Conservation (phyloP, 352 stramenopile species). For the Plasmopara viticola region DNA sequence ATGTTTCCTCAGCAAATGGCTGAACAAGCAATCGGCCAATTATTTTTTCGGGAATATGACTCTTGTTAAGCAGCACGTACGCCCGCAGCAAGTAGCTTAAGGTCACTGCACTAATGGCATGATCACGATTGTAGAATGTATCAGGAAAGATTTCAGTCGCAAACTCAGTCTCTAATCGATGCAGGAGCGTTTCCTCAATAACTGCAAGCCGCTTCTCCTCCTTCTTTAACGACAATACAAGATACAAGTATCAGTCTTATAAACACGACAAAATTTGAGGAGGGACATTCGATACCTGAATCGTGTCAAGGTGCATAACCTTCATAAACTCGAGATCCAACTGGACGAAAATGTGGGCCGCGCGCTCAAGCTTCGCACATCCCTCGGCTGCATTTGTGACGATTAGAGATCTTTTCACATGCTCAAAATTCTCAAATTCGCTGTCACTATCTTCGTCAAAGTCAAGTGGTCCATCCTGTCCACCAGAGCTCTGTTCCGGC, state of each 20-base stretch:
- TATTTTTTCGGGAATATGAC: slow-evolving; percentile 75
- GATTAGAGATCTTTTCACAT: slow-evolving; percentile 31
- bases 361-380: slow-evolving; percentile 70
- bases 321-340: slow-evolving; percentile 73
- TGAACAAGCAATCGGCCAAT: slow-evolving; percentile 66
- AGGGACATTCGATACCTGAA: slow-evolving; percentile 43
- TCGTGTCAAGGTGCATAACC: slow-evolving; percentile 50
- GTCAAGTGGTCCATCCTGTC: slow-evolving; percentile 6
- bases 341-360: slow-evolving; percentile 65
- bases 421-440: slow-evolving; percentile 71
- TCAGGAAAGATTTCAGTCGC: slow-evolving; percentile 82
- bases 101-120: slow-evolving; percentile 50
- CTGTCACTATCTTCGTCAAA: slow-evolving; percentile 36
- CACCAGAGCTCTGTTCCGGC: neutral
- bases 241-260: slow-evolving; percentile 1
- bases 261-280: neutral
- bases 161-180: slow-evolving; percentile 78
- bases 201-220: slow-evolving; percentile 63
- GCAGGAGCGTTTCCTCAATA: slow-evolving; percentile 67
- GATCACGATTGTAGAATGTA: slow-evolving; percentile 82
- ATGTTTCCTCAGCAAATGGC: slow-evolving; percentile 69
- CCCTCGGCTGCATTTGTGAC: slow-evolving; percentile 39
- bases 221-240: slow-evolving; percentile 21
- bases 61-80: slow-evolving; percentile 74
- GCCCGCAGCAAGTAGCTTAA: slow-evolving; percentile 68